Base-by-base conservation (phyloP, 2,329 filamentous ascomycete genomes). In the Botryotinia narcissicola region DNA sequence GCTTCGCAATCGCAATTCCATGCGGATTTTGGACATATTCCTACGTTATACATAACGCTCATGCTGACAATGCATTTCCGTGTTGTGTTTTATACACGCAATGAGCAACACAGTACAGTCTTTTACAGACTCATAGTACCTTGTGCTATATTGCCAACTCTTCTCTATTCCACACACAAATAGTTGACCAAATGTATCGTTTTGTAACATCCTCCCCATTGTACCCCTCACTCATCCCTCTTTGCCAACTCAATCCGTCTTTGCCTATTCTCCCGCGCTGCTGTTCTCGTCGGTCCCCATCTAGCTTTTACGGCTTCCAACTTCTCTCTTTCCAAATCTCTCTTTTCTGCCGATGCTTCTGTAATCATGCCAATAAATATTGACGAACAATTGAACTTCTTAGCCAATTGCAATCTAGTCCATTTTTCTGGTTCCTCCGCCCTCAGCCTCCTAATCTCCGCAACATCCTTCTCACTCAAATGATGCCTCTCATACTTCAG, bases 291-390 rank as follows among this genome's bases (percentile, higher is more conserved):
- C 32, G 87, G 84, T 18, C 89, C 89, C 89, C 89, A 91, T 70
- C 85, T 81, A n/a, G 83, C 82, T 82, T 85, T 85, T 74, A 86
- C 83, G 51, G 83, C 83, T 73, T 87, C 85, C 75, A 85, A 75
- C 80, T 84, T 84, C 73, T 80, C 82, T 78, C 81, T 81, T 72
- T 88, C 81, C 76, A 83, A 73, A 72, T 84, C 80, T 75, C 83
- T 82, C 82, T 90, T 86, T 78, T 85, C 84, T 51, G 57, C 63
- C 57, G 75, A 46, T 75, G 87, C 84, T 72, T 85, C 83, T 79
- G 85, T 86, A 78, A 86, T 88, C 82, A 90, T 88, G 80, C 87
- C 86, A 74, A 91, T 84, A 78, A 91, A 91, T 63, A 86, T 79
- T 29, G 83, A 81, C 51, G 85, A 86, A 84, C 89, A 90, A 70